Evolutionary conservation across 2,329 filamentous ascomycete genomes (phyloP), one percentile per base, ranked within the genome.

Genomic region (Davidsoniella eucalypti): DNA sequence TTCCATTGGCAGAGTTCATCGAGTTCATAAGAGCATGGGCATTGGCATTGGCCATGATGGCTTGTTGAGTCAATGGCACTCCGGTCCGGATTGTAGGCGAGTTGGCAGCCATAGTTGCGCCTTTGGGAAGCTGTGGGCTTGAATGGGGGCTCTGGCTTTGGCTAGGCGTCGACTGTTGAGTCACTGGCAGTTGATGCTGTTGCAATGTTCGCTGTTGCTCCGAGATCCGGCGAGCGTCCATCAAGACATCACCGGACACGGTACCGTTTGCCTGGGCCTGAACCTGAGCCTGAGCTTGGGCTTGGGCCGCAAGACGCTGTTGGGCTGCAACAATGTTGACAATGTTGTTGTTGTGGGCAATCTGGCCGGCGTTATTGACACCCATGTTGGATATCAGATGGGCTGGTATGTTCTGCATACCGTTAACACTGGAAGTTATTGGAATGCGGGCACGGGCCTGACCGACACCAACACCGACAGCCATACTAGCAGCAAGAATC

Each of bases 331-430:
- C 69, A 33, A 72, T 67, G 5, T 41, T 42, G 8, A 43, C 51
- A 6, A 38, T 26, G 8, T 44, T 51, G 33, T 10, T 41, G 57
- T 82, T 80, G 67, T 86, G 73, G 56, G 82, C 82, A 21, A 82
- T 79, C 60, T 84, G 81, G 37, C 80, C 77, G 21, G 84, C 70
- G 43, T 75, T 74, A 53, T 76, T 77, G 67, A 84, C 73, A 52
- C 68, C 70, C 42, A 69, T 72, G 54, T 64, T 72, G 49, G 66
- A 70, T 54, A 62, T 63, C 63, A 73, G 69, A 60, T 69, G 76
- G n/a, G 65, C 64, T 41, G 67, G 64, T 7, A 70, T 63, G 7
- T 61, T 65, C 49, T 69, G 58, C 64, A 76, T 70, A 59, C 72
- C 62, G 60, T 71, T 70, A 58, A 70, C 61, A 56, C 73, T 65